Conservation (phyloP, 495 filamentous ascomycete species). For the Xylaria castorea region DNA sequence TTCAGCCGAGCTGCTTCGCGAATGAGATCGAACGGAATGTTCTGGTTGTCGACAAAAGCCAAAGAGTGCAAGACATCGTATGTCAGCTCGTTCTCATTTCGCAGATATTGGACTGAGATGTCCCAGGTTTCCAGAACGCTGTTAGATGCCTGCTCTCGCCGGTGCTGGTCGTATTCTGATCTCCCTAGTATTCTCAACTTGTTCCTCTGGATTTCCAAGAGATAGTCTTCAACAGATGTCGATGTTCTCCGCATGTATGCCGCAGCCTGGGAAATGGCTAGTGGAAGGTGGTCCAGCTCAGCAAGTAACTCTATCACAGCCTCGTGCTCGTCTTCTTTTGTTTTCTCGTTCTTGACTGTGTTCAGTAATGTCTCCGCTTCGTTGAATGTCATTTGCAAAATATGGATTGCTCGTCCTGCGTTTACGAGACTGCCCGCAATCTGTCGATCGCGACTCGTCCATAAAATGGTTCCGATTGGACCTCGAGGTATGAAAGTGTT, state of each 20-base stretch:
- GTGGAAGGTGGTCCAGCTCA: constrained; percentile 36
- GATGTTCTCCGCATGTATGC: constrained; percentile 39
- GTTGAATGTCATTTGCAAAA: constrained; percentile 27
- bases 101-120: constrained; percentile 35
- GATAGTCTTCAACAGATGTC: constrained; percentile 31
- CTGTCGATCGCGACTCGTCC: constrained; percentile 41
- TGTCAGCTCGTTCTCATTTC: constrained; percentile 32
- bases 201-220: constrained; percentile 24
- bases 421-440: constrained; percentile 31
- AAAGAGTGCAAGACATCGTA: constrained; percentile 32
- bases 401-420: constrained; percentile 23
- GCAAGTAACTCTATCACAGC: constrained; percentile 28
- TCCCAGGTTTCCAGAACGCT: constrained; percentile 38
- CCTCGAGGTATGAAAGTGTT: constrained; percentile 29
- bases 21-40: constrained; percentile 32
- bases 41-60: constrained; percentile 35
- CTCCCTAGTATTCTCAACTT: constrained; percentile 28
- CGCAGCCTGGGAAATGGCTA: constrained; percentile 41
- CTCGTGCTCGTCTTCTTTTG: neutral
- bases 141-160: constrained; percentile 31
- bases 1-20: neutral
- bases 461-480: constrained; percentile 38
- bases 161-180: constrained; percentile 31
- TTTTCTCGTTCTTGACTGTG: neutral
- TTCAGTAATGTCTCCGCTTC: neutral